Evolutionary conservation across 2,329 filamentous ascomycete species (phyloP), one percentile per base, ranked within the genome.

Genomic region (Fusarium marasasianum): DNA sequence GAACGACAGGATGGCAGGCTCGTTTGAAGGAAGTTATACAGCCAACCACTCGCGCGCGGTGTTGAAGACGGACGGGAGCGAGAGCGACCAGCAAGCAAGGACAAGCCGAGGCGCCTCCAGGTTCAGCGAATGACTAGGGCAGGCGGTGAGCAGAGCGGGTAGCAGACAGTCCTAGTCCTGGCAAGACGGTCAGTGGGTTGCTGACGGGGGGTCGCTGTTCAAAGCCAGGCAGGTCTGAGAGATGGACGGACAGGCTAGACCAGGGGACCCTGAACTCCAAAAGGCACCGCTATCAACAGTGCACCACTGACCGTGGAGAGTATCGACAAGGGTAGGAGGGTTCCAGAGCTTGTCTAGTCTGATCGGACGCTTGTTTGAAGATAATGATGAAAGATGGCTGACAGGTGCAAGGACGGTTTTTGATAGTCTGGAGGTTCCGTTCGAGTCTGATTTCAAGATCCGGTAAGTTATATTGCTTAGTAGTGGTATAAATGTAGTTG

Each of bases 141-240:
- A 78, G 76, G 77, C 77, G 77, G 75, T 78, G 75, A 78, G 68
- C 65, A 58, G 68, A 65, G 74, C 70, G 74, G 75, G 48, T 41
- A 55, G 33, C 57, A 65, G 59, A 22, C 50, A 72, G 69, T 69
- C 53, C 69, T 75, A 68, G 47, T 66, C 59, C 72, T 75, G 64
- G 38, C 66, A 68, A 71, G 72, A 74, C 66, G 65, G 73, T 75
- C 73, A 75, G 66, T 69, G 72, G 66, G 62, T 53, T 75, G 38
- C 57, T 54, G 59, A 68, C 62, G 62, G 69, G 69, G 68, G 68
- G 41, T 24, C 41, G 59, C 56, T 63, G 56, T 59, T 73, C 53
- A 65, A 62, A 45, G 73, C 56, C 64, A 66, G 69, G 73, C 64
- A 69, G 69, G 73, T 71, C 73, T 71, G 73, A 57, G 69, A 74